Evolutionary conservation across 2,329 filamentous ascomycete genomes (phyloP), one percentile per base, ranked within the genome.

Genomic region (Penicillium carneum): DNA sequence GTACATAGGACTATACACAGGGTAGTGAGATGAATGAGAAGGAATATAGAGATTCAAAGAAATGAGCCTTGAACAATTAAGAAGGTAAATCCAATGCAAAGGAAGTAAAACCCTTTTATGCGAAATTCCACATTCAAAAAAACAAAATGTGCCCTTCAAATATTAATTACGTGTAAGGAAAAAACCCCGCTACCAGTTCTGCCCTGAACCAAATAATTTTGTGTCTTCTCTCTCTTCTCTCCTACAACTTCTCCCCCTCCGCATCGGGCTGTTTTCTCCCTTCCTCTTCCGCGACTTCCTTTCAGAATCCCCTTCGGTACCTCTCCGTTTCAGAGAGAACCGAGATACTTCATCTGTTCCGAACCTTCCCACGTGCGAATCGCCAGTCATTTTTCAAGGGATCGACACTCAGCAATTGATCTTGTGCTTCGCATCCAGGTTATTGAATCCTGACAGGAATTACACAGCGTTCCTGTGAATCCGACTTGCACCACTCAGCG

Each of bases 191-290:
- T 70, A 70, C 64, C 66, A 68, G 60, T 56, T 60, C 57, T 59
- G 66, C 62, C 67, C 62, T 69, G 65, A 65, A 67, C 66, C 68
- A 69, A 69, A 69, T 70, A 68, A 67, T 70, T 70, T 70, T 70
- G 65, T 59, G 64, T 70, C 58, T 61, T 67, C 65, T 67, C 66
- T 69, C 67, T 63, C 65, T 65, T 63, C 64, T 67, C 63, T 64
- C 57, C 59, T 57, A 59, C 61, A 61, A 62, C 62, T 64, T 65
- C 62, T 16, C 34, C 62, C 62, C 61, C 41, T 41, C 38, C 38
- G 38, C 63, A 63, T 63, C 65, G 62, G 51, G 63, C 57, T 56
- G 65, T 65, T 51, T 65, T 38, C 33, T 65, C 45, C 57, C 61
- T 61, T 66, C 59, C 63, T 48, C 61, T 55, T 62, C 54, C 57